Evolutionary conservation across 139 green algal species (phyloP), one percentile per base, ranked within the genome.

Genomic region (Desmodesmus armatus): DNA sequence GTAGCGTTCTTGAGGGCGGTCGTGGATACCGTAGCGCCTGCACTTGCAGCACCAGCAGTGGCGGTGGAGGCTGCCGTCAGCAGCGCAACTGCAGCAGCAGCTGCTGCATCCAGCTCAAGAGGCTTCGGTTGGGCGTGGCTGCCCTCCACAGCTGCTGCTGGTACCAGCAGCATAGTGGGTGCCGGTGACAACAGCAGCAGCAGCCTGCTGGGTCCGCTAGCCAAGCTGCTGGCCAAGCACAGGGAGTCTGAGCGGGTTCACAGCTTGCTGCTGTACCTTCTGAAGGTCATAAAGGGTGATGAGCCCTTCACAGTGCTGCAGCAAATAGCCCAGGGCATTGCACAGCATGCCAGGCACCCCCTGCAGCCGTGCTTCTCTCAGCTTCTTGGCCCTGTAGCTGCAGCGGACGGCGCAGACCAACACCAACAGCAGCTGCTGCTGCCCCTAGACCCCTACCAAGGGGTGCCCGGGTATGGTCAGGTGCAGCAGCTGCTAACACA

Each of bases 61-160:
- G n/a, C n/a, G n/a, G n/a, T n/a, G n/a, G n/a, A n/a, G n/a, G n/a
- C n/a, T n/a, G n/a, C n/a, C 69, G 11, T 37, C 15, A 49, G 21
- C 69, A 77, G 69, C 69, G 55, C 69, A 53, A 3, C 40, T 58
- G 40, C 39, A 77, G 69, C 69, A 77, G 69, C 35, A 53, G 69
- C 37, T 33, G 69, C n/a, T n/a, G 21, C 21, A 29, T 40, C 60
- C 21, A 37, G 60, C 25, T 1, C 21, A 11, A 11, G n/a, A 43
- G 65, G 47, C n/a, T n/a, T n/a, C n/a, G n/a, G n/a, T n/a, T n/a
- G n/a, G n/a, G n/a, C n/a, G n/a, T n/a, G n/a, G n/a, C n/a, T n/a
- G n/a, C n/a, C n/a, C n/a, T n/a, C n/a, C n/a, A n/a, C n/a, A n/a
- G n/a, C n/a, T n/a, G n/a, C n/a, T n/a, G n/a, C n/a, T n/a, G 17